Conservation (phyloP, 768 basidiomycete species). For the Pleurotus ostreatus region DNA sequence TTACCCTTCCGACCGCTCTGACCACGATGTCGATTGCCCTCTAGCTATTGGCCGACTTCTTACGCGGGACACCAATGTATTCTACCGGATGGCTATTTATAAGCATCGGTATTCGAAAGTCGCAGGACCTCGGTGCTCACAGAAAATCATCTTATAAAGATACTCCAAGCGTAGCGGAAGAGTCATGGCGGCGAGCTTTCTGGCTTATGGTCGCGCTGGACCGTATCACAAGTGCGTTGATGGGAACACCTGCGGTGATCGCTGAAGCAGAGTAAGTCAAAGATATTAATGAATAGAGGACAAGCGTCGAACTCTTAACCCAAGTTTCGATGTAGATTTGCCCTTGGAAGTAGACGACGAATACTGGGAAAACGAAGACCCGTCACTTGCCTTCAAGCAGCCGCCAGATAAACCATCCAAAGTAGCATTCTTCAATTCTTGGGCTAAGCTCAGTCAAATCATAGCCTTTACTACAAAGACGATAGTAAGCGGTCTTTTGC, state of each 20-base stretch:
- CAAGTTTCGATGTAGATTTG: slow-evolving; percentile 77
- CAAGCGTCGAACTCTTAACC: slow-evolving; percentile 10
- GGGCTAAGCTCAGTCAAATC: slow-evolving; percentile 59
- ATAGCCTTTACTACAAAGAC: slow-evolving; percentile 59
- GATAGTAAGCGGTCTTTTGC: slow-evolving; percentile 33
- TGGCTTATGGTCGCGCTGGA: slow-evolving; percentile 67
- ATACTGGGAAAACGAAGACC: slow-evolving; percentile 62
- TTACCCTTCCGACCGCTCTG: background rate
- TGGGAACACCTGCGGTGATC: slow-evolving; percentile 54
- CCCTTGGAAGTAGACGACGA: slow-evolving; percentile 82
- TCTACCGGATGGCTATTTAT: slow-evolving; percentile 52
- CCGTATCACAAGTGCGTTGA: slow-evolving; percentile 44
- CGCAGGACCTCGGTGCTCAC: slow-evolving; percentile 76
- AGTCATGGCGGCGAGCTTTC: slow-evolving; percentile 78
- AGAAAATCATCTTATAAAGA: slow-evolving; percentile 52
- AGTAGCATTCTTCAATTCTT: slow-evolving; percentile 48
- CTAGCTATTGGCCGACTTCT: slow-evolving; percentile 53
- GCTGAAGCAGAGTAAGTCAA: slow-evolving; percentile 63
- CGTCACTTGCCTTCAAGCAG: slow-evolving; percentile 56
- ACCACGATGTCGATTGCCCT: slow-evolving; percentile 1
- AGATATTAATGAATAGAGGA: slow-evolving; percentile 1
- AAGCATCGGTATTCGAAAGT: slow-evolving; percentile 55
- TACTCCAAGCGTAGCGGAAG: slow-evolving; percentile 49
- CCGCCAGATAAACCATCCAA: slow-evolving; percentile 54
- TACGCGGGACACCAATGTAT: slow-evolving; percentile 44